Base-by-base conservation (phyloP, 805 yeast genomes). In the Kluyveromyces siamensis region DNA sequence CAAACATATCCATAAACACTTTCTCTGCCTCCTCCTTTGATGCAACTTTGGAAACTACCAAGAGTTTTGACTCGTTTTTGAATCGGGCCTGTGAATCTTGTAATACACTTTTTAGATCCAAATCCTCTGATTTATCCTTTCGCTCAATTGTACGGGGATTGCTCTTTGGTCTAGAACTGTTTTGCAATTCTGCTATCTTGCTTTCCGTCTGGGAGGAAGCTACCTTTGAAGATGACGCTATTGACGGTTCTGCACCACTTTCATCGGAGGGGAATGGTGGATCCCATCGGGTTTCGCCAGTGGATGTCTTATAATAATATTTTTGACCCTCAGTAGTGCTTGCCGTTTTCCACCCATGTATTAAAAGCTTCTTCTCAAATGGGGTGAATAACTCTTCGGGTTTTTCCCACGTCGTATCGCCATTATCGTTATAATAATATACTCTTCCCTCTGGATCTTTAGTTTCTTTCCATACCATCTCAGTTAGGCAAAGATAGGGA, bases 221-320 rank as follows among this genome's bases (percentile, higher is more conserved):
- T n/a, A n/a, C n/a, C n/a, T n/a, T n/a, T n/a, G n/a, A n/a, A n/a
- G n/a, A n/a, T n/a, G n/a, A n/a, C n/a, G n/a, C n/a, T n/a, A 45
- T 11, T 7, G n/a, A 19, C 3, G 25, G 25, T 21, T 21, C 25
- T 21, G 25, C 25, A 21, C 25, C 33, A 25, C 27, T 40, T 9
- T 36, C 27, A 4, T 48, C 51, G 4, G 35, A 30, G 9, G 37
- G 49, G 18, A 52, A 42, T 0, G 96, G 96, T n/a, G 78, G 65
- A 17, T 81, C 85, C 96, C 96, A 90, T 0, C 83, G 80, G 17
- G 93, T 82, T 57, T 81, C 80, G 6, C 79, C 75, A 0, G 91
- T 77, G 27, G 65, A 65, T 13, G 72, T 69, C 59, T 85, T 84
- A 65, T 82, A 83, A 70, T 85, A 89, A 63, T 88, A 88, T 17